Evolutionary conservation across 2,329 filamentous ascomycete genomes (phyloP), one percentile per base, ranked within the genome.

Genomic region (Pseudogymnoascus verrucosus): DNA sequence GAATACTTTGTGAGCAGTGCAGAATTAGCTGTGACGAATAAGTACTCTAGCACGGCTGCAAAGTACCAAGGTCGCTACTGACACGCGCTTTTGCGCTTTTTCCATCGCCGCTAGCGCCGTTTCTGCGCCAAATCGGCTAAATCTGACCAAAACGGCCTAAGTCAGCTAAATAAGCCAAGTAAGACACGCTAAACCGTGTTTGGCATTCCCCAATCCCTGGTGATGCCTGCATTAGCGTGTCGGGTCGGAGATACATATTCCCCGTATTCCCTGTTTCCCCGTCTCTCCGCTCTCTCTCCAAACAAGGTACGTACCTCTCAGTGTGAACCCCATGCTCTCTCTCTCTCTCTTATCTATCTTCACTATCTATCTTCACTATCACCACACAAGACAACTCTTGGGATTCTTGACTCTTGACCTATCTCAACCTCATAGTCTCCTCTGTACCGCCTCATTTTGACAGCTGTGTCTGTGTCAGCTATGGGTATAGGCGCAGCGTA

Each of bases 51-150:
- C 16, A 21, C 6, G 23, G 16, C 16, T 14, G 10, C 16, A 57
- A 57, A 19, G 51, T 34, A 57, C 23, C 28, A 16, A 21, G n/a
- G 51, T 21, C 10, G 51, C n/a, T 31, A 21, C 51, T 57, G 51
- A 57, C 51, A 57, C 51, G 51, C 51, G 51, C 51, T 57, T 57
- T 57, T 57, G 51, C 51, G 28, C 28, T 57, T 57, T 57, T 57
- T 57, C 51, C 51, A 57, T 57, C 51, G 51, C 2, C 51, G 51
- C 28, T 57, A 57, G 28, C 51, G 51, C 28, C 26, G 7, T 57
- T 57, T 57, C 51, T 57, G 51, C 51, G 51, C 28, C 51, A 57
- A 57, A 36, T 57, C 51, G 51, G n/a, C 51, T 36, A 57, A 34
- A 57, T 57, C n/a, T n/a, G 51, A 57, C 28, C 8, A 57, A 57